These are phyloP conservation scores for Penicillium manginii DNA, from an alignment of 495 filamentous ascomycete species.

Conservation along the genomic window DNA sequence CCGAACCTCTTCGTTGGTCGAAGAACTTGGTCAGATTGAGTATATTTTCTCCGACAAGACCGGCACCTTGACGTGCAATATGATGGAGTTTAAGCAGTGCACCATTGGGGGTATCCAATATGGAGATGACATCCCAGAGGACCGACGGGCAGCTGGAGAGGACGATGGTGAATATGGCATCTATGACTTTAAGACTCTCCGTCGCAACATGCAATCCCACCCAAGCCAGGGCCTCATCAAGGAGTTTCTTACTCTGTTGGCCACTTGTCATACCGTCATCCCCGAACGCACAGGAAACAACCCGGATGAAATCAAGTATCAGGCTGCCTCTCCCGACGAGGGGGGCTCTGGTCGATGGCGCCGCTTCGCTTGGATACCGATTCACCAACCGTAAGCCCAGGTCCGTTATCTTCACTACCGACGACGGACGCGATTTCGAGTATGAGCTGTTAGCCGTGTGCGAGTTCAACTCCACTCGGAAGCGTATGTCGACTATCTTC, in stretches of 20 bases:
- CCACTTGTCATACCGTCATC: slow-evolving; percentile 97
- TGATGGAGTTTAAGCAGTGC: slow-evolving; percentile 98
- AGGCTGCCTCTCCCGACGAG: slow-evolving; percentile 97
- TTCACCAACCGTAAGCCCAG: slow-evolving; percentile 90
- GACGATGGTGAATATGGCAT: slow-evolving; percentile 81
- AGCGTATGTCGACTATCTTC: slow-evolving; percentile 97
- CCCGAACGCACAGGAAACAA: slow-evolving; percentile 81
- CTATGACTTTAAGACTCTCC: slow-evolving; percentile 81
- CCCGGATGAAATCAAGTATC: slow-evolving; percentile 86
- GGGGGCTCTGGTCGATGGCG: slow-evolving; percentile 95
- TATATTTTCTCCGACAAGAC: slow-evolving; percentile 99
- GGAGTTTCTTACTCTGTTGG: slow-evolving; percentile 84
- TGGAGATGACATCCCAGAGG: slow-evolving; percentile 89
- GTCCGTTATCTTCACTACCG: slow-evolving; percentile 77
- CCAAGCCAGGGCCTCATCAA: slow-evolving; percentile 72
- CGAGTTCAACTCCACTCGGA: slow-evolving; percentile 98
- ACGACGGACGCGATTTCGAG: slow-evolving; percentile 70
- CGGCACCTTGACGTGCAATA: slow-evolving; percentile 96
- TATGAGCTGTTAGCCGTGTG: slow-evolving; percentile 95
- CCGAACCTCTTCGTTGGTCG: slow-evolving; percentile 92
- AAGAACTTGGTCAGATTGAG: slow-evolving; percentile 97
- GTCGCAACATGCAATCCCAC: slow-evolving; percentile 74
- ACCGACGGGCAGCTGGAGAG: slow-evolving; percentile 75
- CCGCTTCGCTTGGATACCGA: slow-evolving; percentile 79
- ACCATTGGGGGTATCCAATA: slow-evolving; percentile 94